A percentile compares a stretch with the other conserved stretches of the same genome.
Evolutionary conservation across 2,329 filamentous ascomycete species (phyloP).

Genomic region (Lachnellula suecica): DNA sequence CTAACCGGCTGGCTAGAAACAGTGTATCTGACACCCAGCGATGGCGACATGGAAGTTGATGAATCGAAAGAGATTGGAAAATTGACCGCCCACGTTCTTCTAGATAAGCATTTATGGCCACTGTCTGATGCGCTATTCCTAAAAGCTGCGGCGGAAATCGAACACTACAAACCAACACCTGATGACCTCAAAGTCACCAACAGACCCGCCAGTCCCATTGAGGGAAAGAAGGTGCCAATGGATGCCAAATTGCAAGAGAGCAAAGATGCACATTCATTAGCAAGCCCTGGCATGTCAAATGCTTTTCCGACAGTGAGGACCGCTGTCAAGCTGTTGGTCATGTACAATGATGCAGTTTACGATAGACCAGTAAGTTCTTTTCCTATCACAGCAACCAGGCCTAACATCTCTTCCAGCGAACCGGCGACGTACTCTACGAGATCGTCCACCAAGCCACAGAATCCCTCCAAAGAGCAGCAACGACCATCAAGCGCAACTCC

Average conservation of each 20-base stretch:
- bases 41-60: constrained; percentile 25
- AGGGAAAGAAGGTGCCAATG: constrained; percentile 32
- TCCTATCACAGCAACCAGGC: neutral
- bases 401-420: constrained; percentile 21
- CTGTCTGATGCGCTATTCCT: constrained; percentile 31
- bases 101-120: constrained; percentile 32
- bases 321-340: constrained; percentile 56
- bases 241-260: constrained; percentile 16
- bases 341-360: constrained; percentile 51
- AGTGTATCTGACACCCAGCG: constrained; percentile 26
- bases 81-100: constrained; percentile 25
- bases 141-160: constrained; percentile 30
- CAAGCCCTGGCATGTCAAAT: constrained; percentile 53
- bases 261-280: constrained; percentile 57
- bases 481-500: constrained; percentile 63
- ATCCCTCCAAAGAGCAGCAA: constrained; percentile 76
- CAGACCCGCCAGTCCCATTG: constrained; percentile 39
- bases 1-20: constrained; percentile 32
- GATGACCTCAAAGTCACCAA: constrained; percentile 28
- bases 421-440: constrained; percentile 64
- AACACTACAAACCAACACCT: constrained; percentile 28
- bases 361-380: constrained; percentile 30
- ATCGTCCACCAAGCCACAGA: constrained; percentile 90
- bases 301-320: constrained; percentile 57
- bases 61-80: constrained; percentile 21